Evolutionary conservation across 495 filamentous ascomycete species (phyloP).

Genomic region (Penicillium paradoxum): DNA sequence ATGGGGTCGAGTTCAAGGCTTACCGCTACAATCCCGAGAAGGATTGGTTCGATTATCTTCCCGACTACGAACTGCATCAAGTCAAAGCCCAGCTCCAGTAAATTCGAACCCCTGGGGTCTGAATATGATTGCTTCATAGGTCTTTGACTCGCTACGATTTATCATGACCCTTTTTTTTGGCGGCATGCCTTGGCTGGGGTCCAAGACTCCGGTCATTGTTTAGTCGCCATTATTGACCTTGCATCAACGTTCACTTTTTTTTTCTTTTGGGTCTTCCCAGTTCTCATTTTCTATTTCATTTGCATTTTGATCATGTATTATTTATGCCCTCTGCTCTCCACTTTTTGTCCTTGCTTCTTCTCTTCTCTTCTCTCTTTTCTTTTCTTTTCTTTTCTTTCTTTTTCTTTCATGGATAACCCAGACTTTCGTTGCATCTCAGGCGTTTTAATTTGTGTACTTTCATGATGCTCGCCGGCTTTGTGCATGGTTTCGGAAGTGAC

Average conservation of each 20-base stretch:
- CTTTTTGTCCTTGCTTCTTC: not conserved
- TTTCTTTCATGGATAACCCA: not conserved
- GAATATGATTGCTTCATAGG: not conserved
- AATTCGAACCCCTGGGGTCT: not conserved
- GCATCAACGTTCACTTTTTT: slow-evolving; percentile 1
- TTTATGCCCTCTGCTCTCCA: not conserved
- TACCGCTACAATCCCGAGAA: slow-evolving; percentile 75
- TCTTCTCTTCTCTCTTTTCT: not conserved
- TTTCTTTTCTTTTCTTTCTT: too few species aligned
- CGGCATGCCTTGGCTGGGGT: not conserved
- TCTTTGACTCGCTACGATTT: slow-evolving; percentile 20
- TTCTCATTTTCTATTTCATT: slow-evolving; percentile 1
- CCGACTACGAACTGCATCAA: slow-evolving; percentile 64
- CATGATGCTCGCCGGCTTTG: not conserved
- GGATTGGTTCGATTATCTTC: slow-evolving; percentile 78
- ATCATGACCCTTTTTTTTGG: slow-evolving; percentile 13
- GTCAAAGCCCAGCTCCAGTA: slow-evolving; percentile 27
- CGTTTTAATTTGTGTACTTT: slow-evolving; percentile 10
- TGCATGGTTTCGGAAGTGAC: not conserved
- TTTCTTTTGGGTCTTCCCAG: not conserved
- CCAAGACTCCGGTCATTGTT: not conserved
- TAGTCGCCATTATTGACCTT: not conserved
- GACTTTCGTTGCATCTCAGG: slow-evolving; percentile 13
- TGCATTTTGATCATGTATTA: slow-evolving; percentile 11
- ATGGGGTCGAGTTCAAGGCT: slow-evolving; percentile 93